A percentile compares a stretch with the other conserved stretches of the same genome.
Evolutionary conservation across 2,329 filamentous ascomycete genomes (phyloP).

Genomic region (Aspergillus sp.): DNA sequence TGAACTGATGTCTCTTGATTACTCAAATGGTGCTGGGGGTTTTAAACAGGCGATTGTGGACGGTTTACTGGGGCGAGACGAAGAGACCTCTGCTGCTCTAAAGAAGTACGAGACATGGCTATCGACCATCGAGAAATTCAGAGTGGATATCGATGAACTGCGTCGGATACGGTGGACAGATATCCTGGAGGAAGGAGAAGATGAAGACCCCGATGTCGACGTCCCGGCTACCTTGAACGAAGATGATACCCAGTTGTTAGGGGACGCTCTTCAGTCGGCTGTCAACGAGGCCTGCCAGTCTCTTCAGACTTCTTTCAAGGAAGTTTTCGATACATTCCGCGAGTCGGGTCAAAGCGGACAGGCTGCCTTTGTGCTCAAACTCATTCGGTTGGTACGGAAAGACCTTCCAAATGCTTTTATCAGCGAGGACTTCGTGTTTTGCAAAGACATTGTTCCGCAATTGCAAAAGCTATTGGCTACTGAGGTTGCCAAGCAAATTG

Average conservation of each 20-base stretch:
- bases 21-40: conserved; percentile 61
- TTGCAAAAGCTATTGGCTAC: conserved; percentile 64
- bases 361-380: conserved; percentile 64
- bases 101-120: conserved; percentile 71
- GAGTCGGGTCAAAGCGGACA: conserved; percentile 49
- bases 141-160: conserved; percentile 33
- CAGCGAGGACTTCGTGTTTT: conserved; percentile 48
- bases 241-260: conserved; percentile 66
- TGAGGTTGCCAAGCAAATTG: conserved; percentile 46
- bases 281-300: conserved; percentile 58
- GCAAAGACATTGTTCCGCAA: conserved; percentile 58
- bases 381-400: conserved; percentile 71
- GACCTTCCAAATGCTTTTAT: conserved; percentile 58
- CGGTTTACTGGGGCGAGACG: conserved; percentile 70
- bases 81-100: conserved; percentile 62
- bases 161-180: conserved; percentile 37
- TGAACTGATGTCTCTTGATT: conserved; percentile 62
- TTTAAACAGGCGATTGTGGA: conserved; percentile 71
- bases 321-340: conserved; percentile 50
- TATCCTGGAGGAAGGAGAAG: conserved; percentile 38
- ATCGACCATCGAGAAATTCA: conserved; percentile 60
- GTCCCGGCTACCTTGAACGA: conserved; percentile 58
- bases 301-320: conserved; percentile 47
- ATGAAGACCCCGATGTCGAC: conserved; percentile 38
- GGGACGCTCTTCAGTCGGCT: conserved; percentile 57